Evolutionary conservation across 2,329 filamentous ascomycete genomes (phyloP).

Genomic region (Pseudogymnoascus sp.): DNA sequence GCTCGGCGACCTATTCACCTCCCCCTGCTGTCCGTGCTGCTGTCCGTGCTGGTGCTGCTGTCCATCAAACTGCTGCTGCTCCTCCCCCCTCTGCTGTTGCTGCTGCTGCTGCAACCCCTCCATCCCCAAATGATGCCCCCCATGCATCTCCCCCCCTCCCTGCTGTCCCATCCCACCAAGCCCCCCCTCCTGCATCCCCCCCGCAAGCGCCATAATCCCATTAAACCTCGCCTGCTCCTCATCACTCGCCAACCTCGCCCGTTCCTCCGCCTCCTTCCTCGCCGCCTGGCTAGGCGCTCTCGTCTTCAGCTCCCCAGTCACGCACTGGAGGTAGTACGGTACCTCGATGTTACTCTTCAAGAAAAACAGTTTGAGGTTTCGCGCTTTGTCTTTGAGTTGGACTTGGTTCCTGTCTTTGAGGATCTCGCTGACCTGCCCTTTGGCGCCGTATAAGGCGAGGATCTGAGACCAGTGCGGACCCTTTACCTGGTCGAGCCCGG

Average conservation of each 20-base stretch:
- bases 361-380: conserved; percentile 86
- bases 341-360: conserved; percentile 87
- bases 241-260: conserved; percentile 47
- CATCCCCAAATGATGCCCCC: not conserved
- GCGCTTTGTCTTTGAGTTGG: conserved; percentile 84
- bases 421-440: conserved; percentile 71
- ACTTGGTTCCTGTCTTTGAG: conserved; percentile 85
- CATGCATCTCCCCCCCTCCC: not conserved
- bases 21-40: not conserved
- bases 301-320: conserved; percentile 84
- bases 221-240: conserved; percentile 53
- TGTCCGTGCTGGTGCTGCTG: not conserved
- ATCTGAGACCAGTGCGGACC: conserved; percentile 94
- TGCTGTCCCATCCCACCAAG: not conserved
- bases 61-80: not conserved
- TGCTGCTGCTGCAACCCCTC: not conserved
- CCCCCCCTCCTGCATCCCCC: conserved; percentile 31
- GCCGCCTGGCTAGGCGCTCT: conserved; percentile 68
- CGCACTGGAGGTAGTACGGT: conserved; percentile 76
- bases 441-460: conserved; percentile 69
- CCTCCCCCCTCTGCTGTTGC: not conserved
- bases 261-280: conserved; percentile 57
- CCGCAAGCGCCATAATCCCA: conserved; percentile 48
- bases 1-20: not conserved
- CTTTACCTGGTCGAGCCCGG: conserved; percentile 78